Conservation (phyloP, 2,329 filamentous ascomycete genomes). For the Penicillium fuscoglaucum region DNA sequence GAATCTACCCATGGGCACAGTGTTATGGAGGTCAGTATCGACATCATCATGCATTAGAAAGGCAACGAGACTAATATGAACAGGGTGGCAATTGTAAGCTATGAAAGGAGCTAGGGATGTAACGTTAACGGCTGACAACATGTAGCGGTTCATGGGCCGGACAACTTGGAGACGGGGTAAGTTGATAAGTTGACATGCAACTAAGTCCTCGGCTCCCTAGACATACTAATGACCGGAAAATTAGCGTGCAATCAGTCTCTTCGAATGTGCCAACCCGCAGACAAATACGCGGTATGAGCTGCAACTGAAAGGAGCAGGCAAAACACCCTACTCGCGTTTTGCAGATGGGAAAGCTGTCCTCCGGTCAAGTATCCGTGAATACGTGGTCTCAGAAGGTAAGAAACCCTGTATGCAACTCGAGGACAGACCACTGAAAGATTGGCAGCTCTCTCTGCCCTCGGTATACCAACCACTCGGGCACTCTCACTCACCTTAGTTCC, state of each 20-base stretch:
- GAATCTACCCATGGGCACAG: constrained; percentile 97
- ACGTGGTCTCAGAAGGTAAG: constrained; percentile 79
- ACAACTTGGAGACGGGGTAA: constrained; percentile 81
- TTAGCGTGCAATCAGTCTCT: constrained; percentile 81
- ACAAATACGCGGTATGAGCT: constrained; percentile 79
- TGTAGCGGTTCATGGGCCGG: constrained; percentile 81
- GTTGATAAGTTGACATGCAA: constrained; percentile 22
- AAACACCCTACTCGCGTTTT: constrained; percentile 93
- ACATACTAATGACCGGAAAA: constrained; percentile 10
- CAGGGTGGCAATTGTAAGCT: constrained; percentile 54
- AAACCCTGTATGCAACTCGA: not conserved
- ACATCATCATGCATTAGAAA: constrained; percentile 38
- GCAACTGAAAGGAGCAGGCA: constrained; percentile 89
- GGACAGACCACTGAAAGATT: not conserved
- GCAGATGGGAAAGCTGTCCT: constrained; percentile 94
- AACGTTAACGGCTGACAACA: constrained; percentile 41
- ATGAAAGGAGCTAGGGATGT: not conserved
- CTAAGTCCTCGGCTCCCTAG: not conserved
- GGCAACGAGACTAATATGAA: constrained; percentile 3
- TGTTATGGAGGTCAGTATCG: constrained; percentile 80
- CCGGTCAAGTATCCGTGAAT: constrained; percentile 89
- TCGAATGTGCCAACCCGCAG: constrained; percentile 76
- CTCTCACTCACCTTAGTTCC: constrained; percentile 78
- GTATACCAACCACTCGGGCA: constrained; percentile 83
- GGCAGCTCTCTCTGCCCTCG: constrained; percentile 70